Percentiles rank a stretch among this genome's conserved stretches.
phyloP scores from a whole-genome alignment of 306 rosid species.

The Hippophae tibetana region DNA sequence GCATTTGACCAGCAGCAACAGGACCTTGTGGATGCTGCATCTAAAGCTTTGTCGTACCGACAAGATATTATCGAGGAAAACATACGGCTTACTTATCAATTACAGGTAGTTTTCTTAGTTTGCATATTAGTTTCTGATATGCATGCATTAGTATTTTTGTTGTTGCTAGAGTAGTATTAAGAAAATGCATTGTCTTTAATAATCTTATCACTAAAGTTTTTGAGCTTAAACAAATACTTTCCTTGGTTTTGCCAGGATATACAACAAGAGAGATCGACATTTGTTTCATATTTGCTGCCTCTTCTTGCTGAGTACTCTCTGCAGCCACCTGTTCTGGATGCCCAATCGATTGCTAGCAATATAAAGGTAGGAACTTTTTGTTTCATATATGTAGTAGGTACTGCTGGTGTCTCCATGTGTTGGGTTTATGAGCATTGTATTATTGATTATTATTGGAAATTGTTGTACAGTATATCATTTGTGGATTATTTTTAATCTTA shows the following conservation, averaged over 20 bases:
- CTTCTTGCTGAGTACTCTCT: conserved; percentile 86
- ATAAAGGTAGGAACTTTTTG: conserved; percentile 52
- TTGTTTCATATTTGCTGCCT: conserved; percentile 79
- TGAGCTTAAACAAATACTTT: conserved; percentile 11
- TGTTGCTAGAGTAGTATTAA: conserved; percentile 13
- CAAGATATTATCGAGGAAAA: conserved; percentile 97
- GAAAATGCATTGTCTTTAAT: conserved; percentile 5
- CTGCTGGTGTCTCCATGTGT: conserved; percentile 10
- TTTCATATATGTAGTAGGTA: conserved; percentile 6
- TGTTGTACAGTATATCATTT: neutral
- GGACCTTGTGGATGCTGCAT: conserved; percentile 44
- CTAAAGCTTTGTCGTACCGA: conserved; percentile 44
- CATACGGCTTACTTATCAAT: conserved; percentile 71
- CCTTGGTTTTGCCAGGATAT: conserved; percentile 59
- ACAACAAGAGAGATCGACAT: conserved; percentile 86
- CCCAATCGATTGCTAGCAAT: conserved; percentile 82
- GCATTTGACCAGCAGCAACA: conserved; percentile 53
- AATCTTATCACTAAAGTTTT: conserved; percentile 1
- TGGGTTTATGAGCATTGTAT: neutral
- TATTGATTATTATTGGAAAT: neutral
- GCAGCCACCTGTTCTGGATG: conserved; percentile 83
- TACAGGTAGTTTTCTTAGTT: conserved; percentile 22
- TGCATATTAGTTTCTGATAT: conserved; percentile 3
- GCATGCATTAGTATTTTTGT: neutral
- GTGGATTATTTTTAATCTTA: neutral